Evolutionary conservation across 306 rosid genomes (phyloP).

Genomic region (Herpetospermum pedunculosum): DNA sequence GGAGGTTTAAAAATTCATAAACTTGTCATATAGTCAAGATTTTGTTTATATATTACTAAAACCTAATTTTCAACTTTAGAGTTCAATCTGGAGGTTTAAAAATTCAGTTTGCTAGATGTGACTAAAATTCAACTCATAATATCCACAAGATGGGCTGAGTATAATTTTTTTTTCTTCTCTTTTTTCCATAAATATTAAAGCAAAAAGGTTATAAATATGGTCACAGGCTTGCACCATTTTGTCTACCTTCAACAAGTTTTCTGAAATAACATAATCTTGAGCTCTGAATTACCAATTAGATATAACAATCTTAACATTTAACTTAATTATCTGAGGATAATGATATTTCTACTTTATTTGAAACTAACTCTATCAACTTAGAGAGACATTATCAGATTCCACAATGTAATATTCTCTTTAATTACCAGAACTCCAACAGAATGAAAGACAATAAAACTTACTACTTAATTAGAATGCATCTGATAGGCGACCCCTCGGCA

Average conservation of each 20-base stretch:
- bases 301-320: not conserved
- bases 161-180: not conserved
- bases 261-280: not conserved
- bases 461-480: conserved; percentile 61
- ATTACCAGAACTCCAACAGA: not conserved
- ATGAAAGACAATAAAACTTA: not conserved
- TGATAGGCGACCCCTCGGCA: conserved; percentile 62
- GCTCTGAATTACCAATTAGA: not conserved
- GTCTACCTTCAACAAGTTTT: not conserved
- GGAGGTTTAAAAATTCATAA: too few relatives aligned
- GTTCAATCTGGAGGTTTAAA: too few relatives aligned
- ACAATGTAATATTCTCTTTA: not conserved
- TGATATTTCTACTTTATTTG: not conserved
- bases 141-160: not conserved
- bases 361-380: not conserved
- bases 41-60: too few relatives aligned
- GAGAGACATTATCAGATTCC: not conserved
- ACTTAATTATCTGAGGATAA: not conserved
- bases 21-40: not conserved
- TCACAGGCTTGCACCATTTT: not conserved
- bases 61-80: not conserved
- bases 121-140: too few relatives aligned
- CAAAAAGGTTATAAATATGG: not conserved
- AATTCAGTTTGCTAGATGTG: too few relatives aligned
- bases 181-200: not conserved